A percentile compares a stretch with the other conserved stretches of the same genome.
These are phyloP conservation scores for Vaccinium darrowii DNA, from an alignment of 148 eudicot genomes.

Conservation along the genomic window DNA sequence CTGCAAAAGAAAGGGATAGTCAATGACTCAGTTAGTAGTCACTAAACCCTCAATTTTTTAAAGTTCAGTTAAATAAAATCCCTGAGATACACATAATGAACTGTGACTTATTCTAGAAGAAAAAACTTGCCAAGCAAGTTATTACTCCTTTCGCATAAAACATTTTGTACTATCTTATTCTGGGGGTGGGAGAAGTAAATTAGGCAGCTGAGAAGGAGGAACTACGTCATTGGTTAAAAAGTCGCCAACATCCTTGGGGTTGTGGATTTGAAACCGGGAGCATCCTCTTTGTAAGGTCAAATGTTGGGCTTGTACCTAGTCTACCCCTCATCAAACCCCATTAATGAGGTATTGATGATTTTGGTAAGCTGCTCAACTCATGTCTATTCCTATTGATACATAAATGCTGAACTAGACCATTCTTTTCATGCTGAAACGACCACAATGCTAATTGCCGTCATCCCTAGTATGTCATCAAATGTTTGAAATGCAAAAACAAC, in stretches of 20 bases:
- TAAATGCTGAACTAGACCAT: not conserved
- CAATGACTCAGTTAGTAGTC: no score
- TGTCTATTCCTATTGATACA: not conserved
- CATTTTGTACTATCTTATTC: not conserved
- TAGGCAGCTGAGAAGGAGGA: not conserved
- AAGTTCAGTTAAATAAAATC: not conserved
- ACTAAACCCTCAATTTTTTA: not conserved
- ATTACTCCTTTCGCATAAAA: not conserved
- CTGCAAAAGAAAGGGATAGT: constrained; percentile 21
- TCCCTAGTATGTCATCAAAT: constrained; percentile 9
- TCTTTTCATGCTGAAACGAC: not conserved
- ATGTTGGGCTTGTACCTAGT: not conserved
- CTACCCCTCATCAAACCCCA: not conserved
- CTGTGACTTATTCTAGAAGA: not conserved
- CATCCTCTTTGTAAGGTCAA: not conserved
- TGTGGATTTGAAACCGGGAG: not conserved
- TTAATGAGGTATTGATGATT: not conserved
- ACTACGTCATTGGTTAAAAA: not conserved
- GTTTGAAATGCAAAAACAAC: not conserved
- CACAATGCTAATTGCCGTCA: not conserved
- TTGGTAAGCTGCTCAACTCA: not conserved
- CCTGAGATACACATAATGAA: not conserved
- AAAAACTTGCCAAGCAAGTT: not conserved
- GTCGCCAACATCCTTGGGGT: not conserved
- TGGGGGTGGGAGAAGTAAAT: not conserved